Base-by-base conservation (phyloP, 208 protist species). In the Trypanosoma avium region DNA sequence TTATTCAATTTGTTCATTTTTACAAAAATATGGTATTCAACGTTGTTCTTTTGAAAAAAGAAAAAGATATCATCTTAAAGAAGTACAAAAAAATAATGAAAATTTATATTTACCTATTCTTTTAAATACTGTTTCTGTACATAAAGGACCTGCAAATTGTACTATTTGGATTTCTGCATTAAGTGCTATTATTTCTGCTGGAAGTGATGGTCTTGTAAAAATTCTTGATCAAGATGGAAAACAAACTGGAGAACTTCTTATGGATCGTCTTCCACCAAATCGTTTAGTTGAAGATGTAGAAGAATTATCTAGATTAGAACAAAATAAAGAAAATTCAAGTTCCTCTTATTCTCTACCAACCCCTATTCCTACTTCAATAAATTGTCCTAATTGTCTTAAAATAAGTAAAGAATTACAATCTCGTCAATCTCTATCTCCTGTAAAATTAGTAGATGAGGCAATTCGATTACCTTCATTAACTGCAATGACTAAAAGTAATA, bases 141-240 rank as follows among this genome's bases (percentile, higher is more conserved):
- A 62, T 21, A 59, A 62, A 27, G 35, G 33, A 12, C 45, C 32
- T 0, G 15, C 32, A 12, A 70, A 33, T 19, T 61, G 47, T 36
- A 27, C 83, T 21, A 22, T 9, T 4, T 93, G 83, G 81, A 49
- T 86, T 10, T 60, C 81, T 15, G 59, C 53, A 22, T 59, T 81
- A 5, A 57, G 49, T n/a, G 67, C 72, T 9, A 59, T 93, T 12
- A 56, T 81, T 13, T 77, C 75, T 2, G 78, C 69, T 29, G 81
- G 79, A 32, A 58, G 77, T 70, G 76, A 93, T 50, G 67, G 65
- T 55, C 48, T 73, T 45, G 86, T 90, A 22, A 77, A 67, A 45
- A 27, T 93, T 12, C 55, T 86, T 19, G 65, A 75, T 57, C 26
- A 9, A 5, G 33, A 77, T 3, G 82, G 81, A 1, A 67, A 75